These are phyloP conservation scores for Phytophthora tubulina DNA, from an alignment of 352 stramenopile species.

Conservation along the genomic window DNA sequence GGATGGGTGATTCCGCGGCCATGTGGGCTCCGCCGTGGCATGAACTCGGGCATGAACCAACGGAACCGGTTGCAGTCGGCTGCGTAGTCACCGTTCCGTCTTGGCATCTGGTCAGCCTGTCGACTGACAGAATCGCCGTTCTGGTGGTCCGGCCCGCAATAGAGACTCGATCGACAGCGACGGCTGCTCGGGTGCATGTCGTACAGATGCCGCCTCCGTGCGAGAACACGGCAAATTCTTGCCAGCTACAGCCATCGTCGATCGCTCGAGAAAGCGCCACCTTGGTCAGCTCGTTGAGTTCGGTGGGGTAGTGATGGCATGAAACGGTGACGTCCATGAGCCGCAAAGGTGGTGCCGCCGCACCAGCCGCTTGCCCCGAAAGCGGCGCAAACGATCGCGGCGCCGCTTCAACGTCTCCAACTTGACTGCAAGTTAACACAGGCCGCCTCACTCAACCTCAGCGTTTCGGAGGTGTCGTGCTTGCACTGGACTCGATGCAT, in stretches of 20 bases:
- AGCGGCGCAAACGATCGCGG: neutral
- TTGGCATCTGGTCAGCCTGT: constrained; percentile 24
- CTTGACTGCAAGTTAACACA: neutral
- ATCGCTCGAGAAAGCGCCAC: neutral
- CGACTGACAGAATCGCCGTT: constrained; percentile 24
- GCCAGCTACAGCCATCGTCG: neutral
- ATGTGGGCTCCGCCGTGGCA: constrained; percentile 20
- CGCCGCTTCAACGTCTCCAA: constrained; percentile 12
- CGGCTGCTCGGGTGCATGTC: constrained; percentile 8
- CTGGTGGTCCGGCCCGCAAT: constrained; percentile 28
- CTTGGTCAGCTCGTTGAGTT: neutral
- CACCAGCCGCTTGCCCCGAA: constrained; percentile 28
- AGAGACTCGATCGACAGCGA: constrained; percentile 2
- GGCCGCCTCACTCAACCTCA: constrained; percentile 4
- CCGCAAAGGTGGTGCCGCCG: constrained; percentile 17
- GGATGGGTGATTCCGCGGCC: constrained; percentile 25
- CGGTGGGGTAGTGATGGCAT: neutral
- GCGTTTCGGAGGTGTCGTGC: constrained; percentile 1
- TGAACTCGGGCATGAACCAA: constrained; percentile 19
- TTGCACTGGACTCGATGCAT: constrained; percentile 7
- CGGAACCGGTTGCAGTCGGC: constrained; percentile 15
- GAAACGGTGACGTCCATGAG: constrained; percentile 10
- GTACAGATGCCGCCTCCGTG: neutral
- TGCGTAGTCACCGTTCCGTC: constrained; percentile 13
- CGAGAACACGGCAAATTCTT: neutral